Base-by-base conservation (phyloP, 1,139 yeast genomes). In the Debaryomyces robertsiae region DNA sequence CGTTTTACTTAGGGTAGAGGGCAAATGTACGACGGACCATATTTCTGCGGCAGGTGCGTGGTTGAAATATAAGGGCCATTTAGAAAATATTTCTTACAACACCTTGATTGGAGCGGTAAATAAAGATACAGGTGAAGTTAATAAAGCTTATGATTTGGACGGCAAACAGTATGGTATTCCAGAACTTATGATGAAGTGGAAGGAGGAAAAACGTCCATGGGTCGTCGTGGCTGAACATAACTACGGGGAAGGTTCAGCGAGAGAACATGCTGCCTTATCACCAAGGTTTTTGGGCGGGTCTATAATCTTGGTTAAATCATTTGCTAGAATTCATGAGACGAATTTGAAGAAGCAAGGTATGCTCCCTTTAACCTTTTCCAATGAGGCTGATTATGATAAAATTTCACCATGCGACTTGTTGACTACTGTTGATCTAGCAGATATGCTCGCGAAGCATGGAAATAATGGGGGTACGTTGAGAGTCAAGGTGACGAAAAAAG, bases 31-130 rank as follows among this genome's bases (percentile, higher is more conserved):
- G 34, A 93, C 98, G 30, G 98, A 93, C 66, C 98, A 93, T 61
- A 93, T 93, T 54, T 90, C 97, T 19, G 98, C 98, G 31, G 98
- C 98, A 27, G 98, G 98, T 60, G 94, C 84, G n/a, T 93, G 98
- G 98, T 79, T 93, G 67, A 93, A 93, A 71, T 93, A 93, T 71
- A 93, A 93, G 73, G 98, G 98, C 14, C 98, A 93, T 61, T 76
- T 93, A 57, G 97, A 91, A 63, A 93, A 93, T 67, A 93, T 93
- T 52, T 87, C 97, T 10, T 79, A 93, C 71, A 93, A 93, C 71
- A 91, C 98, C 6, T 75, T 93, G 55, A 93, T 93, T 58, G 98
- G 98, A 48, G 98, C 98, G 11, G 95, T 88, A 46, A 93, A 93
- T 64, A 88, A 87, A 61, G 98, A 91, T 68, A 89, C 96, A 27